Conservation (phyloP, 176 grass and related monocot species). For the Typha latifolia region DNA sequence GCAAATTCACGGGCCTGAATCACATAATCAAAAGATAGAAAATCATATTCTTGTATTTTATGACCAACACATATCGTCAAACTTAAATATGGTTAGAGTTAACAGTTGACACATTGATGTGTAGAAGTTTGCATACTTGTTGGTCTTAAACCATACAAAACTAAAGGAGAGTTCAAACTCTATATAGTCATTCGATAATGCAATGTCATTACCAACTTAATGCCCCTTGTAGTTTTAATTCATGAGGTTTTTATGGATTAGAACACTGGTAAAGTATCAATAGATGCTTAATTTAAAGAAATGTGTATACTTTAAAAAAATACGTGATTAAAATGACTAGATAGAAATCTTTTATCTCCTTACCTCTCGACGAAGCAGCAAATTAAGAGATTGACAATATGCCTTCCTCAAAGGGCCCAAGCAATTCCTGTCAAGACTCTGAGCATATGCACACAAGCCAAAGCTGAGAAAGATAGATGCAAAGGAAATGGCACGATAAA, state of each 20-base stretch:
- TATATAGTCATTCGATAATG: neutral
- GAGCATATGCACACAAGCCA: constrained; percentile 6
- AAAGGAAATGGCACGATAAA: neutral
- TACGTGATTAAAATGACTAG: neutral
- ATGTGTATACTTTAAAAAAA: neutral
- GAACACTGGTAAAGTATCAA: neutral
- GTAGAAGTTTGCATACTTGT: neutral
- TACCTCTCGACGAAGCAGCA: constrained; percentile 96
- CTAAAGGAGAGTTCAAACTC: neutral
- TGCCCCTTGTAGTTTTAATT: neutral
- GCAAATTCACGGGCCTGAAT: constrained; percentile 94
- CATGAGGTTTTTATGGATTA: neutral
- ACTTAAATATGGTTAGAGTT: too few relatives aligned
- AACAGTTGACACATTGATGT: too few relatives aligned
- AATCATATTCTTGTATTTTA: too few relatives aligned
- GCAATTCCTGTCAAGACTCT: constrained; percentile 95
- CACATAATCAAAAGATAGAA: constrained; percentile 16
- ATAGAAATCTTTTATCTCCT: constrained; percentile 13
- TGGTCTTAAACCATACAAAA: neutral
- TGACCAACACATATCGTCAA: too few relatives aligned
- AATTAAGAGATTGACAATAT: constrained; percentile 94
- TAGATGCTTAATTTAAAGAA: neutral
- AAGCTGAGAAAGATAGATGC: neutral
- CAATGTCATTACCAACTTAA: neutral
- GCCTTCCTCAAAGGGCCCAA: constrained; percentile 86